Evolutionary conservation across 164 flowering plant species (phyloP).

Genomic region (Vitis riparia): DNA sequence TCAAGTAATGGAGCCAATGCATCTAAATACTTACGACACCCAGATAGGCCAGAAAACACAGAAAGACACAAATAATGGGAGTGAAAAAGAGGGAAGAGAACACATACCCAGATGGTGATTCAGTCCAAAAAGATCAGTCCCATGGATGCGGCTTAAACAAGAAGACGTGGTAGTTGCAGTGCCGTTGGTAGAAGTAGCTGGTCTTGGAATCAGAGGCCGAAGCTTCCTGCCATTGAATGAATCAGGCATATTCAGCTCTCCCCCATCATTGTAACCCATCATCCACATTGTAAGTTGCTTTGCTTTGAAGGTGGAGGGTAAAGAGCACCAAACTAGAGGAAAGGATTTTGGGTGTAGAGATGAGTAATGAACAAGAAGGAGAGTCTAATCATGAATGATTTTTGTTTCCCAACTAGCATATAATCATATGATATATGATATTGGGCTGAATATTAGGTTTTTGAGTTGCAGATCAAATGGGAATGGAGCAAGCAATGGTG

Average conservation of each 20-base stretch:
- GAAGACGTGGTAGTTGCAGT: slow-evolving; percentile 23
- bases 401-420: too few relatives aligned
- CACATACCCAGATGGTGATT: slow-evolving; percentile 52
- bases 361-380: neutral
- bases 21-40: neutral
- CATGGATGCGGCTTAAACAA: slow-evolving; percentile 34
- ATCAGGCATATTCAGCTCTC: slow-evolving; percentile 45
- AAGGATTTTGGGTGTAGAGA: too few relatives aligned
- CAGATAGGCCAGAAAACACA: too few relatives aligned
- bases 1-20: neutral
- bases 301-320: too few relatives aligned
- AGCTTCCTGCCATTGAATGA: slow-evolving; percentile 53
- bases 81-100: neutral
- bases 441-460: too few relatives aligned
- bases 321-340: neutral
- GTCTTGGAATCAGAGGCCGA: slow-evolving; percentile 63
- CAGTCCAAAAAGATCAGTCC: slow-evolving; percentile 38
- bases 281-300: slow-evolving; percentile 42
- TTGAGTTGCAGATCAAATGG: too few relatives aligned
- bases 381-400: too few relatives aligned
- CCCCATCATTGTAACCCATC: slow-evolving; percentile 68
- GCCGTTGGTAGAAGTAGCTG: slow-evolving; percentile 21
- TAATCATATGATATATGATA: too few relatives aligned
- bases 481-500: too few relatives aligned
- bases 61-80: neutral